Conservation (phyloP, 1,284 basidiomycete genomes). For the Ceratobasidium theobromae region DNA sequence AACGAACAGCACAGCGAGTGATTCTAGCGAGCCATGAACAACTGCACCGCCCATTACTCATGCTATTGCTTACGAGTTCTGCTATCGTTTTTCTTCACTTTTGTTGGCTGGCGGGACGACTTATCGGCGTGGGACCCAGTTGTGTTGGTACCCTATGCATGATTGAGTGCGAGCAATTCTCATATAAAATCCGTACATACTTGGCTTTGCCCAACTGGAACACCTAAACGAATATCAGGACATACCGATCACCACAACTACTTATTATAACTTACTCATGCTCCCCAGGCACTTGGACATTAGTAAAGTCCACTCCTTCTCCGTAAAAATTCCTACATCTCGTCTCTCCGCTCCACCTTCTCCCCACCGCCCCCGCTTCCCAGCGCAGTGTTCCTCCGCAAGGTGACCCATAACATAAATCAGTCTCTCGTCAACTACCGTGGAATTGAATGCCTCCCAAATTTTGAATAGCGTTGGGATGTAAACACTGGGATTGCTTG, state of each 20-base stretch:
- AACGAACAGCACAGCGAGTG: constrained; percentile 84
- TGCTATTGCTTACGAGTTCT: constrained; percentile 49
- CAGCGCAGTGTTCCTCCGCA: constrained; percentile 74
- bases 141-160: constrained; percentile 56
- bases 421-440: constrained; percentile 76
- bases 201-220: constrained; percentile 68
- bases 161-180: constrained; percentile 25
- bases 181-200: constrained; percentile 45
- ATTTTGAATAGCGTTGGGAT: constrained; percentile 73
- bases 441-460: constrained; percentile 70
- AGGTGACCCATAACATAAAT: constrained; percentile 79
- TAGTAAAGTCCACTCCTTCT: constrained; percentile 82
- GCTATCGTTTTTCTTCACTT: constrained; percentile 43
- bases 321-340: constrained; percentile 86
- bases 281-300: constrained; percentile 85
- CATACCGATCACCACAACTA: background rate
- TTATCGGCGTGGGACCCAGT: constrained; percentile 69
- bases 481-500: constrained; percentile 66
- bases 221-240: constrained; percentile 50
- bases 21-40: constrained; percentile 49
- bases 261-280: constrained; percentile 65
- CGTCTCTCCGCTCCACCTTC: constrained; percentile 64
- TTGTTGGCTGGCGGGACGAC: constrained; percentile 43
- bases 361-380: constrained; percentile 52
- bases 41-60: constrained; percentile 66